Evolutionary conservation across 176 grass and related monocot genomes (phyloP).

Genomic region (Rhipidocladum racemiflorum): DNA sequence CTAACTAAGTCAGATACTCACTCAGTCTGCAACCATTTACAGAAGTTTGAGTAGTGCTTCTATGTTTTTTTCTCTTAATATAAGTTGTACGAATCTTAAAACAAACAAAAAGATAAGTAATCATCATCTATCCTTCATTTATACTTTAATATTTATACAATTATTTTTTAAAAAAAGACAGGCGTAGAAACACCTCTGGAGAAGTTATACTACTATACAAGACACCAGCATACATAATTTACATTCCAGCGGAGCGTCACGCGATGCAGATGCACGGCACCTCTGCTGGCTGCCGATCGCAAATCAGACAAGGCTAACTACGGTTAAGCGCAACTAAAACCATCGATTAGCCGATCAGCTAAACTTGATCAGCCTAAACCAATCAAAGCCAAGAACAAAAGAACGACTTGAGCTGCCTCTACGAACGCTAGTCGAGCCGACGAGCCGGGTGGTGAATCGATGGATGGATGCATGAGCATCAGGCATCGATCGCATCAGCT

Average conservation of each 20-base stretch:
- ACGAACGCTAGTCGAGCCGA: neutral
- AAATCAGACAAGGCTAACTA: neutral
- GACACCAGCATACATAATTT: neutral
- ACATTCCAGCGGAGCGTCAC: neutral
- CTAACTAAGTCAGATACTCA: neutral
- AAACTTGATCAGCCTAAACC: neutral
- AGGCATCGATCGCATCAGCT: conserved; percentile 6
- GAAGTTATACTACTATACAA: neutral
- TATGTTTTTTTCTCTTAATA: too few relatives aligned
- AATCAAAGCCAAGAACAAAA: neutral
- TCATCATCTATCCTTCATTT: too few relatives aligned
- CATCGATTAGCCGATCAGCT: neutral
- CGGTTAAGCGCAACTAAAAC: neutral
- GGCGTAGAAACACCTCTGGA: too few relatives aligned
- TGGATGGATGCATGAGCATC: neutral
- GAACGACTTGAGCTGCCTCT: neutral
- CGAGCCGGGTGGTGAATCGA: neutral
- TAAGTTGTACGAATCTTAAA: too few relatives aligned
- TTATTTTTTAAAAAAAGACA: too few relatives aligned
- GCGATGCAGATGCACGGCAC: neutral
- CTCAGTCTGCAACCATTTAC: neutral
- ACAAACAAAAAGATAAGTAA: too few relatives aligned
- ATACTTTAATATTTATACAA: too few relatives aligned
- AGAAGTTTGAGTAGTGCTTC: too few relatives aligned
- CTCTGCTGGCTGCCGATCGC: neutral